phyloP scores from a whole-genome alignment of 2,329 filamentous ascomycete genomes.

The Phyllosticta ampelicida region DNA sequence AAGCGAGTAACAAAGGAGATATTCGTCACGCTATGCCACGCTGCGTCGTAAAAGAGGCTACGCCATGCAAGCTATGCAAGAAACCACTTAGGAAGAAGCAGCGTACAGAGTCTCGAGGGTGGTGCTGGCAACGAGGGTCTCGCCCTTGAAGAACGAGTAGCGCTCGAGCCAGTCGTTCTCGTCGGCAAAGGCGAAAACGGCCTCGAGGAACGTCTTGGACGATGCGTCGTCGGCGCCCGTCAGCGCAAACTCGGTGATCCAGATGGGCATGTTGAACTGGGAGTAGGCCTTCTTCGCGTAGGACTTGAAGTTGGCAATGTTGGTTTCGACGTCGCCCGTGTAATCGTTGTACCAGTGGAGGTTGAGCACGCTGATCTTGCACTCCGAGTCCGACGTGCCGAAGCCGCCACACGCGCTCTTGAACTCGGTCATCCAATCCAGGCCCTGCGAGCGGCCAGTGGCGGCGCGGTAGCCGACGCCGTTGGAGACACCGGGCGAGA shows the following conservation, averaged over 20 bases:
- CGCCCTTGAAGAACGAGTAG: conserved; percentile 28
- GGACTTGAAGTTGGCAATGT: conserved; percentile 41
- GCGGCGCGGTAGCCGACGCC: conserved; percentile 26
- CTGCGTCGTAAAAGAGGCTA: background rate
- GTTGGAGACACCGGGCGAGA: conserved; percentile 53
- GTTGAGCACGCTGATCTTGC: conserved; percentile 49
- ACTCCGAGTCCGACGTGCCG: conserved; percentile 26
- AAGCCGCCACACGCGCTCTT: conserved; percentile 44
- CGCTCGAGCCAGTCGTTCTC: conserved; percentile 30
- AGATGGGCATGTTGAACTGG: conserved; percentile 37
- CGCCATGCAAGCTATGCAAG: background rate
- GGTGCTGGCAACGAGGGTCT: conserved; percentile 7
- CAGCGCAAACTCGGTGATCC: conserved; percentile 56
- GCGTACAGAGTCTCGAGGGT: conserved; percentile 3
- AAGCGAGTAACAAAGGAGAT: background rate
- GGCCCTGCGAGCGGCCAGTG: conserved; percentile 31
- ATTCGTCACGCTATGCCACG: background rate
- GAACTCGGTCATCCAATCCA: conserved; percentile 47
- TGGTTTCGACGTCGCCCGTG: conserved; percentile 22
- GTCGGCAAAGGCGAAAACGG: conserved; percentile 36
- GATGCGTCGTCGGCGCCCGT: conserved; percentile 33
- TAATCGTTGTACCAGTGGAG: conserved; percentile 52
- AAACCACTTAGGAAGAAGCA: conserved; percentile 4
- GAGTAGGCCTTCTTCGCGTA: conserved; percentile 39
- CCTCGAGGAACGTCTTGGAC: conserved; percentile 38